Conservation (phyloP, 192 early-diverging fungal species). For the Rhizophagus sp. region DNA sequence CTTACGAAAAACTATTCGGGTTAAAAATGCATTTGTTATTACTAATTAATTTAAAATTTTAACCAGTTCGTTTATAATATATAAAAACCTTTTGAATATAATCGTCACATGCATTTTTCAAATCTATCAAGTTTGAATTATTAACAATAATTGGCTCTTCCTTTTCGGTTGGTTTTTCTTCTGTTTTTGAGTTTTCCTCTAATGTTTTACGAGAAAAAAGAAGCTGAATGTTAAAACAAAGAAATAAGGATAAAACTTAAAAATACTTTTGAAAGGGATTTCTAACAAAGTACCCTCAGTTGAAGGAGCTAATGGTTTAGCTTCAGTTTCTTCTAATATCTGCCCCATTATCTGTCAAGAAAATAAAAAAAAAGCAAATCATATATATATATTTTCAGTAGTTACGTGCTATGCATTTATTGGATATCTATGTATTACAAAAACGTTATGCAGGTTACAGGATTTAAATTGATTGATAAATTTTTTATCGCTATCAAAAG, state of each 20-base stretch:
- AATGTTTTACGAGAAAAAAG: neutral
- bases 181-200: neutral
- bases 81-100: constrained; percentile 53
- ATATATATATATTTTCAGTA: neutral
- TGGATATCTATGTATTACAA: neutral
- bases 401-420: neutral
- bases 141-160: constrained; percentile 39
- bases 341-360: neutral
- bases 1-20: constrained; percentile 45
- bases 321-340: neutral
- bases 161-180: neutral
- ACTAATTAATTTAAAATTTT: neutral
- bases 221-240: neutral
- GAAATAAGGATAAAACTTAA: neutral
- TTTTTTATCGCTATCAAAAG: no score
- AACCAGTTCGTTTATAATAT: neutral
- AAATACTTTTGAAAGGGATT: neutral
- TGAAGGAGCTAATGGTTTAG: neutral
- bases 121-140: constrained; percentile 46
- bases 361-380: neutral
- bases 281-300: neutral
- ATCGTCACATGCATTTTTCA: constrained; percentile 69
- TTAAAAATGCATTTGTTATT: neutral
- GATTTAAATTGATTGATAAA: no score
- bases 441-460: neutral